Evolutionary conservation across 2,329 filamentous ascomycete genomes (phyloP).

Genomic region (Thelonectria olida): DNA sequence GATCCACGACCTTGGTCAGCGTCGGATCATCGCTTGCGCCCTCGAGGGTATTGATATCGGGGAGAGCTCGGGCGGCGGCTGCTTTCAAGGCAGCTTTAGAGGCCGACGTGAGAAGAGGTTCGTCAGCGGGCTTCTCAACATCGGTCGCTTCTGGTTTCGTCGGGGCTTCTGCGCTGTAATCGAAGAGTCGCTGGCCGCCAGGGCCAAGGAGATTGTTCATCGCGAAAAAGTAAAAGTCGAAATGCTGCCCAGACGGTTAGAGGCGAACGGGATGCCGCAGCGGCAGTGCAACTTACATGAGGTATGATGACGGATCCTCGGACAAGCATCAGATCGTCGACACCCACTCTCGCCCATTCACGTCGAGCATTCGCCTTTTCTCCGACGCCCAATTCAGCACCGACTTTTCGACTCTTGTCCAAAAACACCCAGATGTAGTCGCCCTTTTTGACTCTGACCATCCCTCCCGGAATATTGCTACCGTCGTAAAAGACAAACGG

Average conservation of each 20-base stretch:
- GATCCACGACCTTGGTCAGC: constrained; percentile 92
- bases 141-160: constrained; percentile 42
- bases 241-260: constrained; percentile 71
- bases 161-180: constrained; percentile 69
- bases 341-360: constrained; percentile 92
- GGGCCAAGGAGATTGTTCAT: constrained; percentile 84
- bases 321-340: constrained; percentile 95
- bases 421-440: constrained; percentile 93
- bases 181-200: constrained; percentile 78
- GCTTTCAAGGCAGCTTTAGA: constrained; percentile 50
- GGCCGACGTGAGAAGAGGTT: constrained; percentile 42
- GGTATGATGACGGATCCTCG: constrained; percentile 91
- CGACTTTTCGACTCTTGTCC: constrained; percentile 90
- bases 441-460: constrained; percentile 89
- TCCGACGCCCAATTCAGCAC: constrained; percentile 81
- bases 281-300: constrained; percentile 71
- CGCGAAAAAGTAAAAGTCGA: constrained; percentile 97
- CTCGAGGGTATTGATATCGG: constrained; percentile 70
- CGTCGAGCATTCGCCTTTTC: constrained; percentile 72
- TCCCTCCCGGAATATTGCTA: constrained; percentile 85
- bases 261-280: constrained; percentile 16
- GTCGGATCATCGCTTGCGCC: constrained; percentile 81
- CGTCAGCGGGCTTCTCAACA: background rate
- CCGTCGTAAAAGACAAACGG: constrained; percentile 99
- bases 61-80: constrained; percentile 49